phyloP scores from a whole-genome alignment of 2,329 filamentous ascomycete species.

The Fusarium sublunatum region DNA sequence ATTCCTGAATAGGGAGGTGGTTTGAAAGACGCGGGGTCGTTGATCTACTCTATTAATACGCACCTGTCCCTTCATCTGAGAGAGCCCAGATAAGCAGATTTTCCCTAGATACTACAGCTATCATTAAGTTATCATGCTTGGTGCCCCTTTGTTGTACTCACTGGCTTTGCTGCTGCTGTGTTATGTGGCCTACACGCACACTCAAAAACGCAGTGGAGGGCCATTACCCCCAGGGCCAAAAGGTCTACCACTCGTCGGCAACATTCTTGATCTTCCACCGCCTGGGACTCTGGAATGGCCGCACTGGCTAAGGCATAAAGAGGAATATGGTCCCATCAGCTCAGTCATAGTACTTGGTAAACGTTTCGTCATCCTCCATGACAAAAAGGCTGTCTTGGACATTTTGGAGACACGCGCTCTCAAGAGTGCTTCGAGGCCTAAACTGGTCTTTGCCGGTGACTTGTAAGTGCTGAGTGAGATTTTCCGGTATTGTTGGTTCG shows the following conservation, averaged over 20 bases:
- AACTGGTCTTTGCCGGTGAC: slow-evolving; percentile 10
- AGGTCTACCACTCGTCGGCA: slow-evolving; percentile 60
- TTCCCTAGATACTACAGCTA: not conserved
- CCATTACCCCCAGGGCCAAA: slow-evolving; percentile 60
- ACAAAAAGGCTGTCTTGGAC: slow-evolving; percentile 49
- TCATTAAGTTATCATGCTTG: not conserved
- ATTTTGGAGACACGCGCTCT: not conserved
- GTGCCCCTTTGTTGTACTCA: not conserved
- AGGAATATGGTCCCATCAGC: slow-evolving; percentile 51
- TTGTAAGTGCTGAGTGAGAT: not conserved
- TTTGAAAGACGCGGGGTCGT: no score
- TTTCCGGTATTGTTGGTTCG: fast-evolving
- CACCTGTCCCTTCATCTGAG: no score
- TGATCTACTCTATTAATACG: no score
- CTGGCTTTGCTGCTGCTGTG: not conserved
- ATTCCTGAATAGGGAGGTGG: no score
- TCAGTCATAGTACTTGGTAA: slow-evolving; percentile 54
- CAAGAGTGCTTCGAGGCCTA: slow-evolving; percentile 18
- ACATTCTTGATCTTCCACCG: slow-evolving; percentile 59
- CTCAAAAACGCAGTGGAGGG: not conserved
- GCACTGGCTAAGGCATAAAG: slow-evolving; percentile 55
- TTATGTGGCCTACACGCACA: not conserved
- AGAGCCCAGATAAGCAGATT: not conserved
- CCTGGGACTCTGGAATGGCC: slow-evolving; percentile 48
- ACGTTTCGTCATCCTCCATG: slow-evolving; percentile 55